Base-by-base conservation (phyloP, 495 filamentous ascomycete genomes). In the Neurospora intermedia region DNA sequence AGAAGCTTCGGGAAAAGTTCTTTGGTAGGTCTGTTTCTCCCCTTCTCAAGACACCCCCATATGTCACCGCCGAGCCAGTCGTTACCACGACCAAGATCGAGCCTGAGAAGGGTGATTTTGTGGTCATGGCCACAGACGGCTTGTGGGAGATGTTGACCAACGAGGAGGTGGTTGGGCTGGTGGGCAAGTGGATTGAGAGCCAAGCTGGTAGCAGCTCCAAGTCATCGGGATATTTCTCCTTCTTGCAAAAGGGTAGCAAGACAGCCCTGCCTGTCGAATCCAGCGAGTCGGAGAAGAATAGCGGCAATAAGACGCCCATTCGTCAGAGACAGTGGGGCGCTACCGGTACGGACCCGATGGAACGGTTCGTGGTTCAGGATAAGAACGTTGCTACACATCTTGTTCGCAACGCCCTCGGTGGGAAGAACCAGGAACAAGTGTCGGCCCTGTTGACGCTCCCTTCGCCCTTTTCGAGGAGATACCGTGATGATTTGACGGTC, bases 91-190 rank as follows among this genome's bases (percentile, higher is more conserved):
- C 96, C 41, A 91, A 95, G 81, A 90, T 99, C 71, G 89, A 97
- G 75, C 96, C 96, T 13, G 88, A 91, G 54, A 91, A 91, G 73
- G 96, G 96, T 66, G 96, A 98, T 78, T 99, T 99, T 76, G 84
- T 99, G 6, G 94, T 99, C 70, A 90, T 99, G 86, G 96, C 96
- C 6, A 97, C 96, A 0, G 96, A 99, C 78, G 96, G 96, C 3
- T 86, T 99, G 15, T 99, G 96, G 96, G 96, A 99, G 83, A 98
- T 98, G 95, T 85, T 99, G 70, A 97, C 93, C 70, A 99, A 98
- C 78, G 96, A 99, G 79, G 96, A 99, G 83, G 96, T 98, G 2
- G 91, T 99, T 69, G 96, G 96, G 0, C 86, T 99, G 8, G 96
- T 99, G 15, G 96, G 95, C 4, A 92, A 95, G 80, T 99, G 96